Percentiles rank a stretch among this genome's conserved stretches.
phyloP scores from a whole-genome alignment of 2,329 filamentous ascomycete species.

The Coniochaeta pulveracea region DNA sequence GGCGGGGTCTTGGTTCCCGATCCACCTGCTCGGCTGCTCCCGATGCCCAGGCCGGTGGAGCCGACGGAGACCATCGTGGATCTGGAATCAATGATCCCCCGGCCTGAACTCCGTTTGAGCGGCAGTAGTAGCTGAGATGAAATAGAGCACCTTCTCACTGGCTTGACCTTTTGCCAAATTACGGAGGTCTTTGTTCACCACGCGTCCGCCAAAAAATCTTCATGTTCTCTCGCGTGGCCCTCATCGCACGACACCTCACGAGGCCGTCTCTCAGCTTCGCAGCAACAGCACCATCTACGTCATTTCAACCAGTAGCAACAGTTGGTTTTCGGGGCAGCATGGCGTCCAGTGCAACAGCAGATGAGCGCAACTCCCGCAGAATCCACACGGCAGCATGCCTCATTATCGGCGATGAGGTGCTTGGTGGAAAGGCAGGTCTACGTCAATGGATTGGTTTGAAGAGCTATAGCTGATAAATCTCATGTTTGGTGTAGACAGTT shows the following conservation, averaged over 20 bases:
- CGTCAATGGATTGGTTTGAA: background rate
- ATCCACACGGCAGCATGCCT: slow-evolving; percentile 87
- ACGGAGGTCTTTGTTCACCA: no score
- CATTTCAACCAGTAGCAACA: slow-evolving; percentile 3
- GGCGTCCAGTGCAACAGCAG: slow-evolving; percentile 34
- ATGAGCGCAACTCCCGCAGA: slow-evolving; percentile 47
- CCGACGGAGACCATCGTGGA: slow-evolving; percentile 1
- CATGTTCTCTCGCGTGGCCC: slow-evolving; percentile 71
- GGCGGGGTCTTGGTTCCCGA: slow-evolving; percentile 1
- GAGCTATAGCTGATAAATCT: background rate
- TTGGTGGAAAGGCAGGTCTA: slow-evolving; percentile 72
- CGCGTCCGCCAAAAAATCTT: no score
- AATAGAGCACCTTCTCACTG: no score
- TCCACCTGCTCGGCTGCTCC: no score
- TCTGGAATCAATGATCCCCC: background rate
- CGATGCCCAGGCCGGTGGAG: background rate
- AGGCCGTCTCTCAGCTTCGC: slow-evolving; percentile 39
- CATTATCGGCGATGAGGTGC: slow-evolving; percentile 94
- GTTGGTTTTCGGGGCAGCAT: slow-evolving; percentile 21
- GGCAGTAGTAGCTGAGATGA: no score
- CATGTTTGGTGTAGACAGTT: slow-evolving; percentile 2
- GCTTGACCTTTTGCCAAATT: no score
- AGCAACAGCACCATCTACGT: slow-evolving; percentile 14
- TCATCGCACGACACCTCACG: slow-evolving; percentile 59
- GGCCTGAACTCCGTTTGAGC: background rate